Evolutionary conservation across 331 rosid genomes (phyloP), one percentile per base, ranked within the genome.

Genomic region (Quercus phellos): DNA sequence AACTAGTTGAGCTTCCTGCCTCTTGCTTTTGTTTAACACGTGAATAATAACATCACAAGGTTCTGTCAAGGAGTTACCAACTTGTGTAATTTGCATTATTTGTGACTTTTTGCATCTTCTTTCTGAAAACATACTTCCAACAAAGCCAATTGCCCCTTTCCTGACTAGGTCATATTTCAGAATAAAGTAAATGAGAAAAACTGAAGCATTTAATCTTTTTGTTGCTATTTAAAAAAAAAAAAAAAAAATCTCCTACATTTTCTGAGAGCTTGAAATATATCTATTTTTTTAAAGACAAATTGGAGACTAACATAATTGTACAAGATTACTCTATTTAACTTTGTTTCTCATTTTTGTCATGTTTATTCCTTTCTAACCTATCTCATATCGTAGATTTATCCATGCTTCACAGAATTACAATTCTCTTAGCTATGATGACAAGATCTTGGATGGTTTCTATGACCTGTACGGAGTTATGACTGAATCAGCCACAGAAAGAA

Each of bases 401-500:
- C 92, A 50, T 91, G 87, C 96, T 94, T 93, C 91, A 85, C 98
- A 95, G 99, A 95, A 93, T 93, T 95, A 92, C 90, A 91, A 89
- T 86, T 85, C 91, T 87, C 97, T 95, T 82, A 86, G 98, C 84
- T 95, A 90, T 78, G 99, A 95, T 79, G 99, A 95, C 89, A 91
- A 91, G 95, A 84, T 91, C 82, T 42, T 95, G 90, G 97, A 95
- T 80, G 99, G 97, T 72, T 95, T 95, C 88, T 95, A 95, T 83
- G 98, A 95, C 82, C 91, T 95, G 43, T 93, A 91, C 73, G 98
- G 99, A 86, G 83, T 87, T 74, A 75, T 90, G 87, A 86, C 80
- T 0, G 91, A 83, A 76, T 86, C 91, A 50, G 81, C 82, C 78
- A 79, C 89, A 30, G 87, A 91, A 60, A 88, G 83, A 88, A 95